Conservation (phyloP, 805 yeast genomes). For the Spathaspora arborariae region DNA sequence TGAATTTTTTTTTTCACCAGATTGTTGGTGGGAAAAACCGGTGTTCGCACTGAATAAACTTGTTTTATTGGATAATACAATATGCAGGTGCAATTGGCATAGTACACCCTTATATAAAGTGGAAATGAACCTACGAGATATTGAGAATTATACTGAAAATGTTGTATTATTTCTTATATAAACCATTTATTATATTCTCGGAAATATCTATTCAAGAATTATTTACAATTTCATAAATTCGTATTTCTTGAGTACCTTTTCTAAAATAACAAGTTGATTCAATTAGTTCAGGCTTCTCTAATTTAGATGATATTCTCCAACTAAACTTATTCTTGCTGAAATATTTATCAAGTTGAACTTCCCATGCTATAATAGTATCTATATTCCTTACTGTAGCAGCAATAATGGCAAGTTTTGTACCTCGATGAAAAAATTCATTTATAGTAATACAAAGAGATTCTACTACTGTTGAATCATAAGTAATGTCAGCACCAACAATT, state of each 20-base stretch:
- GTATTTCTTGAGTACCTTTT: conserved; percentile 23
- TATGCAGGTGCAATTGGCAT: conserved; percentile 7
- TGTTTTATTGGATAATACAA: conserved; percentile 8
- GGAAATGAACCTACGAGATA: no score
- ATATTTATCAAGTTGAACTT: conserved; percentile 16
- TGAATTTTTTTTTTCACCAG: background rate
- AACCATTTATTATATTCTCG: no score
- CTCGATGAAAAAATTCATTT: conserved; percentile 28
- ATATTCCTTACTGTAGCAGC: conserved; percentile 75
- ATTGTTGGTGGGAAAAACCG: conserved; percentile 1
- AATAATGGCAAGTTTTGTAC: conserved; percentile 39
- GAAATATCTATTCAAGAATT: no score
- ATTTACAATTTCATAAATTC: conserved; percentile 19
- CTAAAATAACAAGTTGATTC: conserved; percentile 19
- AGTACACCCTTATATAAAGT: no score
- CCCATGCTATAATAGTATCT: conserved; percentile 32
- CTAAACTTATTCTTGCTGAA: conserved; percentile 10
- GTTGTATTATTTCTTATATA: no score
- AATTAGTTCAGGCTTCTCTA: conserved; percentile 10
- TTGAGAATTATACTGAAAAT: no score
- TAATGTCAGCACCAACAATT: conserved; percentile 82
- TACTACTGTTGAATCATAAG: conserved; percentile 67
- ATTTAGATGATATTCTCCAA: conserved; percentile 16
- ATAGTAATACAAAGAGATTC: conserved; percentile 52
- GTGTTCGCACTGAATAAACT: conserved; percentile 1